Conservation (phyloP, 164 flowering plant species). For the Vitis cinerea region DNA sequence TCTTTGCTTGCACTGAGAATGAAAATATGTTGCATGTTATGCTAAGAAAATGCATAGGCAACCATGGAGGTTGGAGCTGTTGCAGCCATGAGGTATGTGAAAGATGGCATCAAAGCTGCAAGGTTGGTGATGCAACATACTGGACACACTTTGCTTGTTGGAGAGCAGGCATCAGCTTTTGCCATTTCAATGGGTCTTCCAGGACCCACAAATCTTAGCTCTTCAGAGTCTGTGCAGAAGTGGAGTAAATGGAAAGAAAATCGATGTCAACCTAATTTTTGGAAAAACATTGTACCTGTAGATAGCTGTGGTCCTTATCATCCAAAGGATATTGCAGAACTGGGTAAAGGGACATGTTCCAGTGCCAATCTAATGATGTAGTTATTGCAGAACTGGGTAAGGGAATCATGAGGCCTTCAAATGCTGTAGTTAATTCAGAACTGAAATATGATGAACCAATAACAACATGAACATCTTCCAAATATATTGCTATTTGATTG, state of each 20-base stretch:
- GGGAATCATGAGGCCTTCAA: not conserved
- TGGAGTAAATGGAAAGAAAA: constrained; percentile 85
- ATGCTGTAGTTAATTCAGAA: not conserved
- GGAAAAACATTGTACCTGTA: constrained; percentile 68
- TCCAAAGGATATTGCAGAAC: constrained; percentile 20
- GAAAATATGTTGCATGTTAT: constrained; percentile 17
- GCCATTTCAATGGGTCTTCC: constrained; percentile 97
- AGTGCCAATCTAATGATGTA: constrained; percentile 16
- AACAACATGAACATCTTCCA: not conserved
- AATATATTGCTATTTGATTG: too few species aligned
- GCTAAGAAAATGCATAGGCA: constrained; percentile 63
- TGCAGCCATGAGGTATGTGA: constrained; percentile 90
- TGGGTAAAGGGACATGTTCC: constrained; percentile 30
- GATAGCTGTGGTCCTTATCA: constrained; percentile 85
- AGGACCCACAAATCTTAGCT: constrained; percentile 91
- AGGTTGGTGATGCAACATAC: constrained; percentile 85
- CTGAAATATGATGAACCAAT: not conserved
- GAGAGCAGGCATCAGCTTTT: constrained; percentile 84
- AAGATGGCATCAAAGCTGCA: constrained; percentile 91
- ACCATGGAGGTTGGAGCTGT: constrained; percentile 99
- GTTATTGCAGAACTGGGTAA: constrained; percentile 32
- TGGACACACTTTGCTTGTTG: constrained; percentile 86
- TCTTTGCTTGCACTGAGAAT: constrained; percentile 8
- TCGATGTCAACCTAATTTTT: constrained; percentile 85
- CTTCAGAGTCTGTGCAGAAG: constrained; percentile 66